Conservation (phyloP, 345 rosid genomes). For the Gynandropsis gynandra region DNA sequence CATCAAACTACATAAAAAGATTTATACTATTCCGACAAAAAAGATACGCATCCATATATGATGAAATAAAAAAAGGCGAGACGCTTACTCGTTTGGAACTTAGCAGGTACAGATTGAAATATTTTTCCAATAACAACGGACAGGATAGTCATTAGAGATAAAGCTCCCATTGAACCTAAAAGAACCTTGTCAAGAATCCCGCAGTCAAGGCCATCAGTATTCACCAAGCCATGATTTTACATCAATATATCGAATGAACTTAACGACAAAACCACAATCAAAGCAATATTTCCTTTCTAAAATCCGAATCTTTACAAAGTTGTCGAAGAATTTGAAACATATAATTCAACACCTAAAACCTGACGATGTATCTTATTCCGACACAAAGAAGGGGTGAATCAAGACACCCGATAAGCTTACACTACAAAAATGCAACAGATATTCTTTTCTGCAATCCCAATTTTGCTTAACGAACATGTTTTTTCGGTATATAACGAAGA, state of each 20-base stretch:
- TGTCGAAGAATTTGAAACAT: too few species aligned
- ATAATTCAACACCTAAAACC: too few species aligned
- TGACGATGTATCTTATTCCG: too few species aligned
- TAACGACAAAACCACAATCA: background rate
- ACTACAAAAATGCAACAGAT: background rate
- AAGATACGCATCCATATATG: background rate
- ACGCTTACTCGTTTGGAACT: constrained; percentile 88
- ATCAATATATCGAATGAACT: background rate
- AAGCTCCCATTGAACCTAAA: constrained; percentile 94
- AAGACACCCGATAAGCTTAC: too few species aligned
- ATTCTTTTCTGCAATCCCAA: too few species aligned
- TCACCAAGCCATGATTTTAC: background rate
- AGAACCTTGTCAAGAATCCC: constrained; percentile 67
- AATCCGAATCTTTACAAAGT: too few species aligned
- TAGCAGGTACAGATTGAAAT: constrained; percentile 94
- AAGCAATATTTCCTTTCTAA: too few species aligned
- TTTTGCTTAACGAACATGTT: too few species aligned
- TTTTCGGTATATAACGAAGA: too few species aligned
- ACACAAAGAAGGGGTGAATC: too few species aligned
- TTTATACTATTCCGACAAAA: background rate
- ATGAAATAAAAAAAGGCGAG: background rate
- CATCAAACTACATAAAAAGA: background rate
- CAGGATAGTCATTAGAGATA: constrained; percentile 87
- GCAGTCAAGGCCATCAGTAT: constrained; percentile 22
- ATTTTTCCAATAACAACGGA: constrained; percentile 86